These are phyloP conservation scores for Aspergillus asperescens DNA, from an alignment of 495 filamentous ascomycete genomes.

Conservation along the genomic window DNA sequence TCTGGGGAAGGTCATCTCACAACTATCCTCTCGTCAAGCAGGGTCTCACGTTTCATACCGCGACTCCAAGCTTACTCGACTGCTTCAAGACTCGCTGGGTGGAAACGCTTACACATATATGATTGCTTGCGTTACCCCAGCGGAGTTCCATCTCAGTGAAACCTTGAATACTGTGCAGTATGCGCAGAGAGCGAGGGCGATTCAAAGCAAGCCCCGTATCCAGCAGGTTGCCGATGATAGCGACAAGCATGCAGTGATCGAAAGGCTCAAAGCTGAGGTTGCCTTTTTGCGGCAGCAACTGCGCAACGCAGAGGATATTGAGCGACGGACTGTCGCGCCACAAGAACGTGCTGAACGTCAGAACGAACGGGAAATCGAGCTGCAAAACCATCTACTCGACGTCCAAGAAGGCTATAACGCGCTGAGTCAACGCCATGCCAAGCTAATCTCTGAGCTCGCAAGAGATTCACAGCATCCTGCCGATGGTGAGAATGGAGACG, in stretches of 20 bases:
- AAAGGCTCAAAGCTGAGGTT: constrained; percentile 89
- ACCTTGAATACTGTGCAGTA: constrained; percentile 96
- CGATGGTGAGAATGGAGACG: constrained; percentile 54
- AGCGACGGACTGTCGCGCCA: constrained; percentile 52
- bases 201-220: constrained; percentile 95
- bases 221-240: constrained; percentile 86
- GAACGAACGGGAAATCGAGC: constrained; percentile 78
- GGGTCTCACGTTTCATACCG: constrained; percentile 96
- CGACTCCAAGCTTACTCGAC: constrained; percentile 90
- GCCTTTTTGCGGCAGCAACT: constrained; percentile 93
- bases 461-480: constrained; percentile 64
- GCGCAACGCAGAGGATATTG: constrained; percentile 59
- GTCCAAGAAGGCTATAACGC: constrained; percentile 91
- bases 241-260: constrained; percentile 92
- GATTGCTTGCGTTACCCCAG: constrained; percentile 97
- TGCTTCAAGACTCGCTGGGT: constrained; percentile 96
- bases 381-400: constrained; percentile 92
- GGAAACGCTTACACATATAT: constrained; percentile 99
- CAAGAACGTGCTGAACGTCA: constrained; percentile 71
- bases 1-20: constrained; percentile 96
- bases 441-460: constrained; percentile 89
- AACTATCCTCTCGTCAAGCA: constrained; percentile 82
- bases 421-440: constrained; percentile 86
- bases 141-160: constrained; percentile 96
- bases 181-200: constrained; percentile 90